phyloP scores from a whole-genome alignment of 805 yeast genomes.

The Starmera dryadoides region DNA sequence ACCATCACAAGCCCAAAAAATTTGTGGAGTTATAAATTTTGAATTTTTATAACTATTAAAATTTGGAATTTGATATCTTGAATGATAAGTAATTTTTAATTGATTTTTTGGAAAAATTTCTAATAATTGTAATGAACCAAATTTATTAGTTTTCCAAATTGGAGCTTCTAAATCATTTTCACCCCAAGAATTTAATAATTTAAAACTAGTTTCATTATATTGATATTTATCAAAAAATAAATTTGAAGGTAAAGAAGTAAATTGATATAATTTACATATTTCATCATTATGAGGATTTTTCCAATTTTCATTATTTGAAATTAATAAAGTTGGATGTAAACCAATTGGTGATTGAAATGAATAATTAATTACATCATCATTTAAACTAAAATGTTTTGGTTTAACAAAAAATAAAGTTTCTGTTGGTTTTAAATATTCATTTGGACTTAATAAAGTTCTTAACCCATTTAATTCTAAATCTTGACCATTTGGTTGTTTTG shows the following conservation, averaged over 20 bases:
- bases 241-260: slow-evolving; percentile 35
- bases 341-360: slow-evolving; percentile 25
- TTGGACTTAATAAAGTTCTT: slow-evolving; percentile 8
- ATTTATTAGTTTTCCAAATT: slow-evolving; percentile 33
- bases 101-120: slow-evolving; percentile 18
- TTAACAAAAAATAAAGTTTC: slow-evolving; percentile 16
- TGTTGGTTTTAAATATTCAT: slow-evolving; percentile 13
- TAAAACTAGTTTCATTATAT: slow-evolving; percentile 25
- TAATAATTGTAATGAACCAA: slow-evolving; percentile 42
- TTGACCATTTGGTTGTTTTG: slow-evolving; percentile 1
- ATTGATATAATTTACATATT: slow-evolving; percentile 35
- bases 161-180: slow-evolving; percentile 54
- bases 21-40: slow-evolving; percentile 28
- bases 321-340: slow-evolving; percentile 27
- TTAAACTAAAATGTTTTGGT: slow-evolving; percentile 12
- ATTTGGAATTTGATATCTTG: slow-evolving; percentile 38
- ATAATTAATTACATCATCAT: slow-evolving; percentile 3
- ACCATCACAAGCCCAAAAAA: slow-evolving; percentile 46
- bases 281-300: slow-evolving; percentile 2
- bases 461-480: slow-evolving; percentile 13
- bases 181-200: slow-evolving; percentile 40
- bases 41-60: slow-evolving; percentile 11
- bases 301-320: slow-evolving; percentile 3
- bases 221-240: slow-evolving; percentile 53
- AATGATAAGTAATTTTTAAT: slow-evolving; percentile 38